Conservation (phyloP, 495 filamentous ascomycete species). For the Penicillium goetzii region DNA sequence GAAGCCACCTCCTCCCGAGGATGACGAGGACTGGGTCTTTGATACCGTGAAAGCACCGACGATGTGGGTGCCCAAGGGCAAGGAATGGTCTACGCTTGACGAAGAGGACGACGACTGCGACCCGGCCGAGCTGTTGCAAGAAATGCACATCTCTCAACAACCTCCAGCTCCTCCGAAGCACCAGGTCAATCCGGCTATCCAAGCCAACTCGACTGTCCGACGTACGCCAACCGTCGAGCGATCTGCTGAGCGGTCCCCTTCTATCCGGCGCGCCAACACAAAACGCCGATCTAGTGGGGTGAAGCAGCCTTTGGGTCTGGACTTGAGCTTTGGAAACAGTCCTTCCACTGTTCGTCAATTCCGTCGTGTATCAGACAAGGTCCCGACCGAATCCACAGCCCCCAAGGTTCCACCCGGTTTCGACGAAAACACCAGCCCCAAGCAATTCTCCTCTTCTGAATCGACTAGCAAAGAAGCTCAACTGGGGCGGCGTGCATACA, state of each 20-base stretch:
- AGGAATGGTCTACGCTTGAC: conserved; percentile 40
- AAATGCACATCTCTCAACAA: conserved; percentile 44
- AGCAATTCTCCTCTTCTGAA: conserved; percentile 37
- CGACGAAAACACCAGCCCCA: conserved; percentile 53
- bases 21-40: conserved; percentile 95
- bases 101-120: conserved; percentile 38
- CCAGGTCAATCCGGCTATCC: conserved; percentile 47
- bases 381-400: conserved; percentile 41
- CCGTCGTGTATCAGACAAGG: conserved; percentile 79
- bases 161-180: conserved; percentile 43
- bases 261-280: conserved; percentile 45
- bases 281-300: conserved; percentile 59
- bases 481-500: conserved; percentile 77
- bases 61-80: conserved; percentile 47
- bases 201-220: conserved; percentile 54
- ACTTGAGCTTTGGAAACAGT: conserved; percentile 88
- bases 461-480: conserved; percentile 73
- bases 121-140: conserved; percentile 46
- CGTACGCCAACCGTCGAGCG: conserved; percentile 56
- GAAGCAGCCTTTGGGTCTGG: conserved; percentile 78
- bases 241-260: conserved; percentile 48
- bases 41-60: conserved; percentile 81
- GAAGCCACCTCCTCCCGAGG: conserved; percentile 51
- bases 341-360: conserved; percentile 89
- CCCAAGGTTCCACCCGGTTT: conserved; percentile 36